Conservation (phyloP, 768 basidiomycete species). For the Coprinellus micaceus region DNA sequence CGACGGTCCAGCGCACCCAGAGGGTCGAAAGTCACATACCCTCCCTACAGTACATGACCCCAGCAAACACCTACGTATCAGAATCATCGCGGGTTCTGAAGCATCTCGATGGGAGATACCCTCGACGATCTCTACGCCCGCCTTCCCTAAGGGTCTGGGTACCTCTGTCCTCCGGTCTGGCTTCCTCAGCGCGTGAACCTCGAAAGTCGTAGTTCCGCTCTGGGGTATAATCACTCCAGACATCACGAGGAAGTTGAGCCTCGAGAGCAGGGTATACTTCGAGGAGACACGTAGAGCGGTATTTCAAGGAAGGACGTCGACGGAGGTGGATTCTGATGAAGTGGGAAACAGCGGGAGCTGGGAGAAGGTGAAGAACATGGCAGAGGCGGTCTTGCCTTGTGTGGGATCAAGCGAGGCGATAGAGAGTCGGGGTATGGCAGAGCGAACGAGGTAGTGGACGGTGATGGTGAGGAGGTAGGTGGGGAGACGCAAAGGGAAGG, state of each 20-base stretch:
- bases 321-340: slow-evolving; percentile 30
- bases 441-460: no score
- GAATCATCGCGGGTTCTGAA: slow-evolving; percentile 11
- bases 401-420: no score
- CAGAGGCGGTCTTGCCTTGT: slow-evolving; percentile 27
- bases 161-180: slow-evolving; percentile 37
- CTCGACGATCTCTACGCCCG: not conserved
- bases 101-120: slow-evolving; percentile 14
- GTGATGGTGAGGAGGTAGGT: no score
- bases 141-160: slow-evolving; percentile 31
- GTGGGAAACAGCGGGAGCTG: slow-evolving; percentile 32
- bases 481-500: not conserved
- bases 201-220: slow-evolving; percentile 14
- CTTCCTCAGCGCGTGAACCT: slow-evolving; percentile 24
- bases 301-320: slow-evolving; percentile 34
- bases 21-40: slow-evolving; percentile 10
- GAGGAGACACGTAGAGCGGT: slow-evolving; percentile 28
- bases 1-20: slow-evolving; percentile 2
- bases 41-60: slow-evolving; percentile 12
- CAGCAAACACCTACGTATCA: slow-evolving; percentile 4
- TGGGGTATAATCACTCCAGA: slow-evolving; percentile 18
- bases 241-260: slow-evolving; percentile 18
- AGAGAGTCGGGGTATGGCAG: no score
- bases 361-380: slow-evolving; percentile 32
- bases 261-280: slow-evolving; percentile 29